These are phyloP conservation scores for Torulaspora pretoriensis DNA, from an alignment of 1,139 yeast genomes.

Conservation along the genomic window DNA sequence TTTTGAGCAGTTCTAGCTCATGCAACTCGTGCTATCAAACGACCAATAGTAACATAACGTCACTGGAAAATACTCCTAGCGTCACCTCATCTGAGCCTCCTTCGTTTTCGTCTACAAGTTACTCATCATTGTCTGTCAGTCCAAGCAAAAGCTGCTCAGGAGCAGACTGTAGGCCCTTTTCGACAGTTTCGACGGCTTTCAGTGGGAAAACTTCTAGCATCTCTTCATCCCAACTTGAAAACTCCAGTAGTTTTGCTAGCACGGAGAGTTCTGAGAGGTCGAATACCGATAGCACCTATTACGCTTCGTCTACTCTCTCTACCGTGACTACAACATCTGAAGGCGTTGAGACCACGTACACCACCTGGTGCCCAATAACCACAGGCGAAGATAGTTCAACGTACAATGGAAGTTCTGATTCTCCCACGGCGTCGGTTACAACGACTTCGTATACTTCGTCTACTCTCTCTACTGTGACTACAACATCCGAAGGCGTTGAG, in stretches of 20 bases:
- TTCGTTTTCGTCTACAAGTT: not conserved
- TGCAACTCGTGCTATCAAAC: not conserved
- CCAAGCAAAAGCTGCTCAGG: not conserved
- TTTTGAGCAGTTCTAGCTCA: not conserved
- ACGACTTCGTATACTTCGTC: not conserved
- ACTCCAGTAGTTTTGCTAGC: not conserved
- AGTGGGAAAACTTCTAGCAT: not conserved
- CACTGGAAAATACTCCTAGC: not conserved
- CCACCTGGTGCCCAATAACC: conserved; percentile 4
- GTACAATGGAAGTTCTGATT: not conserved
- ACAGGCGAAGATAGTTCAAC: not conserved
- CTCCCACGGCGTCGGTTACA: not conserved
- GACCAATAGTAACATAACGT: not conserved
- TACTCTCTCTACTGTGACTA: not conserved
- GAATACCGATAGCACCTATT: too few relatives aligned
- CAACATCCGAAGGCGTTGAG: not conserved
- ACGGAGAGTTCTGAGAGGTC: too few relatives aligned
- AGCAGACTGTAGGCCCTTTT: not conserved
- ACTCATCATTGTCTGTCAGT: not conserved
- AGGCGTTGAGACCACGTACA: conserved; percentile 7
- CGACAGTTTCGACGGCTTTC: not conserved
- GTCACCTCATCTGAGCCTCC: not conserved
- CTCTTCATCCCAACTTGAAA: not conserved
- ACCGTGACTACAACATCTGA: conserved; percentile 3
- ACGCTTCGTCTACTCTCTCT: not conserved